phyloP scores from a whole-genome alignment of 73 alveolate species.

The Paramecium bursaria region DNA sequence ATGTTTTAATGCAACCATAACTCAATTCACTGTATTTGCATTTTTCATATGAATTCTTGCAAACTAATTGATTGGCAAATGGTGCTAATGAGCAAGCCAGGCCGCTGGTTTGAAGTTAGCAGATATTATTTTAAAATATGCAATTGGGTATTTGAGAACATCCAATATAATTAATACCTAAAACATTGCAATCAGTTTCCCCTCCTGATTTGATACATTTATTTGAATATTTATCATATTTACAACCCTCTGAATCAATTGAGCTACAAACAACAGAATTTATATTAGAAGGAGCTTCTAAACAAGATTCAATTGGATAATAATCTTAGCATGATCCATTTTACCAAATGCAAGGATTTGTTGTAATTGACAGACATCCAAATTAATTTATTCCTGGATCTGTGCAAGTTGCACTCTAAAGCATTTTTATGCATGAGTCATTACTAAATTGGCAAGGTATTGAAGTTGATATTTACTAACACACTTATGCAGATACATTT shows the following conservation, averaged over 20 bases:
- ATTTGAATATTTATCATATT: not conserved
- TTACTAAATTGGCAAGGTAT: slow-evolving; percentile 4
- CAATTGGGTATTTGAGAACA: slow-evolving; percentile 12
- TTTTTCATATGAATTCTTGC: not conserved
- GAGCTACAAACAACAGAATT: slow-evolving; percentile 14
- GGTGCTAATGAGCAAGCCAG: not conserved
- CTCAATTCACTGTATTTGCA: slow-evolving; percentile 23
- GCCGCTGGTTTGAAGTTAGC: not conserved
- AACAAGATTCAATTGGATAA: slow-evolving; percentile 43
- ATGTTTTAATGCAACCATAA: slow-evolving; percentile 32
- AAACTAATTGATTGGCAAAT: not conserved
- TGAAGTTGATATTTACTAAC: not conserved
- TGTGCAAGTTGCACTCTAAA: not conserved
- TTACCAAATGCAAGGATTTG: slow-evolving; percentile 45
- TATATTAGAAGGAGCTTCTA: not conserved
- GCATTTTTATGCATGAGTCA: not conserved
- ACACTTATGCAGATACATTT: not conserved
- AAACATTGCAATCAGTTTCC: not conserved
- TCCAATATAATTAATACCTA: slow-evolving; percentile 28
- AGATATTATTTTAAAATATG: slow-evolving; percentile 9
- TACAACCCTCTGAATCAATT: slow-evolving; percentile 36
- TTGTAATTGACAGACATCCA: slow-evolving; percentile 9
- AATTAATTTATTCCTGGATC: slow-evolving; percentile 40
- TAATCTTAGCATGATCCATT: slow-evolving; percentile 18
- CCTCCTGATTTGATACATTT: not conserved